Base-by-base conservation (phyloP, 2,329 filamentous ascomycete genomes). In the Ascochyta viciae-villosae region DNA sequence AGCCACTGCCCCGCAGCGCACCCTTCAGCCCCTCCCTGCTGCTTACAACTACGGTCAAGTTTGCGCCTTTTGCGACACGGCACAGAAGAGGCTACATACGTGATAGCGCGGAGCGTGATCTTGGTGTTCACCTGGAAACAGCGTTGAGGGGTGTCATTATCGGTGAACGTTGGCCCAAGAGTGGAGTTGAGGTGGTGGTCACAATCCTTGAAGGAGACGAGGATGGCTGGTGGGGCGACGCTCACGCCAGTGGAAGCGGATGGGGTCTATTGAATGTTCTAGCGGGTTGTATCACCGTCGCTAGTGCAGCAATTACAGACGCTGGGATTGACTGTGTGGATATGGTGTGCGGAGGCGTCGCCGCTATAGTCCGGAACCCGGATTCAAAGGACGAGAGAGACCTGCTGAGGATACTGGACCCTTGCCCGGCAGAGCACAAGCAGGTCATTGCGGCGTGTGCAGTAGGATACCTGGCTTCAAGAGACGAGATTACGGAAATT, bases 101-200 rank as follows among this genome's bases (percentile, higher is more conserved):
- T 42, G 94, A 98, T 74, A 83, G 89, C 15, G 89, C 85, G 59
- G 95, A 99, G 78, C 86, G 93, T 46, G 95, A 99, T 72, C 83
- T 99, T 2, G 91, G 91, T 12, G 89, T 93, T 10, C 94, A 98
- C 74, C 81, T 99, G 3, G 93, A 98, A 76, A 94, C 92, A 15
- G 93, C 95, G 24, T 82, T 99, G 46, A 86, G 92, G 31, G 94
- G 94, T 1, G 90, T 92, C 7, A 87, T 98, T 46, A 94, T 98
- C 70, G 92, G 92, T 13, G 93, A 97, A 73, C 84, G 94, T 54
- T 99, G 94, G 91, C 95, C 95, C n/a, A 99, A 99, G 81, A 96
- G 92, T 74, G 93, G 92, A 40, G 88, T 96, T n/a, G 95, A 99
- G 73, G 88, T 99, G 37, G 89, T 96, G 16, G 87, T 99, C 44